Evolutionary conservation across 1,284 basidiomycete genomes (phyloP).

Genomic region (Leccinum subspadiceum): DNA sequence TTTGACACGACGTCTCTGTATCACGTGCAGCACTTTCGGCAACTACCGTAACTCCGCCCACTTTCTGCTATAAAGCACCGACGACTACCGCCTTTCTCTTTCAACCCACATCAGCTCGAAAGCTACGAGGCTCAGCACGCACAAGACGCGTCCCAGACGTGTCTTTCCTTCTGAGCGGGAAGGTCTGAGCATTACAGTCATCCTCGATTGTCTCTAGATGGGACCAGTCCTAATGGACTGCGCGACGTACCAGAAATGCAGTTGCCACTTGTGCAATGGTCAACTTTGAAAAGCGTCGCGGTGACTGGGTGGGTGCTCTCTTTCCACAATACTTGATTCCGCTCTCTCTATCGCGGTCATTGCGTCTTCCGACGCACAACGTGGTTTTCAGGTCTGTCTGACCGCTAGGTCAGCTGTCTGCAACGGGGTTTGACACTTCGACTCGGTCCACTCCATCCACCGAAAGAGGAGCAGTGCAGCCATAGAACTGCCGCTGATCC

Average conservation of each 20-base stretch:
- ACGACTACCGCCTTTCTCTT: not conserved
- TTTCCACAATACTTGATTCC: not conserved
- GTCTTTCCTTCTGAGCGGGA: constrained; percentile 51
- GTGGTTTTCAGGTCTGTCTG: constrained; percentile 4
- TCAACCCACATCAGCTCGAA: constrained; percentile 42
- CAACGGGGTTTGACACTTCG: constrained; percentile 1
- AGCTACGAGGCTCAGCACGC: constrained; percentile 52
- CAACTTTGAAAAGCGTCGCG: constrained; percentile 35
- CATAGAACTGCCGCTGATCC: not conserved
- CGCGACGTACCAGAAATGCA: constrained; percentile 52
- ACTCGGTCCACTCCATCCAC: not conserved
- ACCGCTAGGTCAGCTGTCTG: not conserved
- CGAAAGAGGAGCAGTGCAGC: constrained; percentile 5
- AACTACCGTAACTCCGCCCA: constrained; percentile 21
- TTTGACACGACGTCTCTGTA: constrained; percentile 12
- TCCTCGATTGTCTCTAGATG: constrained; percentile 51
- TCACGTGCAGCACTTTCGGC: constrained; percentile 25
- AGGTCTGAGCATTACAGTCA: constrained; percentile 59
- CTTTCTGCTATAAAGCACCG: constrained; percentile 8
- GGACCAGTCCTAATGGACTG: constrained; percentile 45
- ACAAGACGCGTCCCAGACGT: constrained; percentile 33
- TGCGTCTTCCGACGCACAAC: constrained; percentile 18
- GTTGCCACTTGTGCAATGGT: constrained; percentile 21
- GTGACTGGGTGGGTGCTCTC: constrained; percentile 31
- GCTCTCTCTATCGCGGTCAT: constrained; percentile 23